Conservation (phyloP, 2,329 filamentous ascomycete genomes). For the Stemphylium lycopersici region DNA sequence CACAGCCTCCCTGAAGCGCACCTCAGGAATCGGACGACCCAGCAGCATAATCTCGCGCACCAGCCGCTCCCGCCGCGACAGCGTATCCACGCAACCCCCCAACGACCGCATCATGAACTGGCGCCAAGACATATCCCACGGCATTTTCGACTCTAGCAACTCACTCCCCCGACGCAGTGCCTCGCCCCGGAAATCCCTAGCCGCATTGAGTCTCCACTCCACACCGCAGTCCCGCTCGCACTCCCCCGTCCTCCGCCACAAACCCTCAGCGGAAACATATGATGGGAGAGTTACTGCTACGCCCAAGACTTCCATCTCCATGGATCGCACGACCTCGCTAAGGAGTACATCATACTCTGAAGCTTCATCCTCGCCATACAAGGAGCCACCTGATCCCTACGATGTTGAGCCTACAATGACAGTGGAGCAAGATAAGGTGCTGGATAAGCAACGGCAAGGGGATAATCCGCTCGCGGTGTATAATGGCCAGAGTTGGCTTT, state of each 20-base stretch:
- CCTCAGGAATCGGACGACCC: conserved; percentile 59
- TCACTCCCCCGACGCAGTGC: conserved; percentile 48
- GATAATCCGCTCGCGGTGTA: conserved; percentile 57
- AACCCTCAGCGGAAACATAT: conserved; percentile 15
- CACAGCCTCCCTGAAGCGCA: conserved; percentile 70
- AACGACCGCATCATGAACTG: conserved; percentile 86
- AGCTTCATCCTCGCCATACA: conserved; percentile 6
- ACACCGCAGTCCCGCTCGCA: conserved; percentile 10
- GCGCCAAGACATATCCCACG: conserved; percentile 72
- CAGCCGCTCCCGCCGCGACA: conserved; percentile 55
- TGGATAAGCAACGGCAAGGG: conserved; percentile 4
- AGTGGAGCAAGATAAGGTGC: too few species aligned
- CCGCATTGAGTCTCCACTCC: conserved; percentile 26
- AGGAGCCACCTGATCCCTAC: not conserved
- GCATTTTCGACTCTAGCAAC: conserved; percentile 53
- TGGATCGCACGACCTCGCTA: conserved; percentile 8
- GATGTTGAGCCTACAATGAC: too few species aligned
- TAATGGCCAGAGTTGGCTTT: conserved; percentile 60
- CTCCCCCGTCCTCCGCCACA: conserved; percentile 26
- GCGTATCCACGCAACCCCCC: conserved; percentile 55
- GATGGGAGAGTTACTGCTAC: conserved; percentile 20
- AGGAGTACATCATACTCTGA: conserved; percentile 21
- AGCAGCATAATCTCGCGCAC: conserved; percentile 65
- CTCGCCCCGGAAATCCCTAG: conserved; percentile 56
- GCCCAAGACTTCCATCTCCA: conserved; percentile 32